These are phyloP conservation scores for Solanum okadae DNA, from an alignment of 257 asterid species.

Conservation along the genomic window DNA sequence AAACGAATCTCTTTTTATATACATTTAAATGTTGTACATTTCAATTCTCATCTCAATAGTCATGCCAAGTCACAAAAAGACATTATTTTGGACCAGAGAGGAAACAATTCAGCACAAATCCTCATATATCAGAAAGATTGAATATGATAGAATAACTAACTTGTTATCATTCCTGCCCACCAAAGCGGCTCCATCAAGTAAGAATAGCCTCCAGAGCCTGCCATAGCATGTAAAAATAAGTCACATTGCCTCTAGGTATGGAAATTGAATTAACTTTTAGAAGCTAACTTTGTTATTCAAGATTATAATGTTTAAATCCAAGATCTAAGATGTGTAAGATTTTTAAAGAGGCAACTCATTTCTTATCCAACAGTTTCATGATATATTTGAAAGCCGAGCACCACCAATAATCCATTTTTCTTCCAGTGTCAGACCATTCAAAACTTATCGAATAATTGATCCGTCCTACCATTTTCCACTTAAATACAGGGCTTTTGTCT, in stretches of 20 bases:
- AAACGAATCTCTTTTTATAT: not conserved
- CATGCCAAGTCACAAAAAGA: not conserved
- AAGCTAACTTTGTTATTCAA: not conserved
- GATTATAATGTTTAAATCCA: not conserved
- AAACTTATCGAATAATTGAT: not conserved
- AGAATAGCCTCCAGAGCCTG: constrained; percentile 86
- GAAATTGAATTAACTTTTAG: not conserved
- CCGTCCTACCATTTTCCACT: not conserved
- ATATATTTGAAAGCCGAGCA: not conserved
- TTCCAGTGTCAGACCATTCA: too few relatives aligned
- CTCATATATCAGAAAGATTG: not conserved
- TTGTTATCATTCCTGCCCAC: constrained; percentile 90
- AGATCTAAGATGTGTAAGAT: not conserved
- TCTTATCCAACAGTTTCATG: not conserved
- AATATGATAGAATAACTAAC: constrained; percentile 25
- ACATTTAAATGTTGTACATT: not conserved
- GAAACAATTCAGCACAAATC: not conserved
- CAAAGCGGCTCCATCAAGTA: constrained; percentile 78
- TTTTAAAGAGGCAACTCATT: not conserved
- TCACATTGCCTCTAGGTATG: not conserved
- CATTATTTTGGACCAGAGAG: not conserved
- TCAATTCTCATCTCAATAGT: not conserved
- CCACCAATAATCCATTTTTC: not conserved
- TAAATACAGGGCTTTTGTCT: not conserved
- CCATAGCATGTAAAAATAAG: not conserved